Evolutionary conservation across 2,329 filamentous ascomycete genomes (phyloP).

Genomic region (Xylariaceae sp.): DNA sequence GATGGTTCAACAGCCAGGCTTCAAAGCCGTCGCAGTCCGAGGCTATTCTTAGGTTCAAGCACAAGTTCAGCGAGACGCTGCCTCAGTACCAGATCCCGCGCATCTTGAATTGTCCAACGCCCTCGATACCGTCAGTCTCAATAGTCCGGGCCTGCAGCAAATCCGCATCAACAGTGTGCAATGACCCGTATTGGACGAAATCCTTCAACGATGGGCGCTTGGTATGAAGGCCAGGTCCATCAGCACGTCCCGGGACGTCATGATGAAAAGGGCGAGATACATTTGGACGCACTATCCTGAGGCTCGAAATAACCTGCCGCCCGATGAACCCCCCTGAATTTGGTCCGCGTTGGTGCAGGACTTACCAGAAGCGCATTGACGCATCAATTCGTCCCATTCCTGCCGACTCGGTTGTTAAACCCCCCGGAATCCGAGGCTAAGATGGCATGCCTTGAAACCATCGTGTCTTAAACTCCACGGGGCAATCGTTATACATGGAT

Average conservation of each 20-base stretch:
- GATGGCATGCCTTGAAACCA: background rate
- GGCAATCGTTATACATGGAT: background rate
- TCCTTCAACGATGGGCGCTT: background rate
- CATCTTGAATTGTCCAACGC: background rate
- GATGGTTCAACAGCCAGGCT: background rate
- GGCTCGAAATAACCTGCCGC: background rate
- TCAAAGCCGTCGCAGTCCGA: background rate
- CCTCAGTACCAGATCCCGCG: background rate
- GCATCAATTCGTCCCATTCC: background rate
- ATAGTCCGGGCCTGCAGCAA: background rate
- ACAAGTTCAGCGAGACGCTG: background rate
- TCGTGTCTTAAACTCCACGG: background rate
- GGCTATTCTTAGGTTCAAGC: background rate
- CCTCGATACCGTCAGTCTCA: background rate
- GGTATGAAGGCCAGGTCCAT: background rate
- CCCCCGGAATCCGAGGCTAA: background rate
- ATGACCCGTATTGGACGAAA: background rate
- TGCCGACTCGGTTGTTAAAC: background rate
- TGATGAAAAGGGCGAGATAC: background rate
- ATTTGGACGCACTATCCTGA: background rate
- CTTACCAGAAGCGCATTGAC: background rate
- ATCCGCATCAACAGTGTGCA: background rate
- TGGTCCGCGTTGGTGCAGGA: background rate
- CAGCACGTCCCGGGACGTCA: background rate
- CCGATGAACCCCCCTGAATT: background rate